phyloP scores from a whole-genome alignment of 371 early-diverging fungal species.

The Catenaria anguillulae region DNA sequence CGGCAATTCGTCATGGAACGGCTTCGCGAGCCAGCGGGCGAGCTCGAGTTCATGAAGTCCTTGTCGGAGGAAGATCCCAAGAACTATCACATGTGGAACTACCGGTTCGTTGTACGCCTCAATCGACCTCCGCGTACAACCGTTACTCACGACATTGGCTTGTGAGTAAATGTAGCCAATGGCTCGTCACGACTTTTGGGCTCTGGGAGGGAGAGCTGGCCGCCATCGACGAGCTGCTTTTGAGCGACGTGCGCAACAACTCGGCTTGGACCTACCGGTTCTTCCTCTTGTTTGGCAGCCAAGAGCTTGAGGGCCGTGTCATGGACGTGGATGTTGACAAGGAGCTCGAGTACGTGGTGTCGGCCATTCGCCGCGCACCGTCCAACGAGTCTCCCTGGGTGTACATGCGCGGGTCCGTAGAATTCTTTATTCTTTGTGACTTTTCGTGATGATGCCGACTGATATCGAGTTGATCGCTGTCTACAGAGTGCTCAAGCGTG shows the following conservation, averaged over 20 bases:
- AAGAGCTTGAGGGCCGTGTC: conserved; percentile 14
- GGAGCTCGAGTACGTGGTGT: conserved; percentile 48
- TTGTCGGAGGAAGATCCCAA: conserved; percentile 74
- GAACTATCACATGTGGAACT: conserved; percentile 95
- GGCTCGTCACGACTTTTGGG: conserved; percentile 61
- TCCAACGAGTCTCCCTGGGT: conserved; percentile 83
- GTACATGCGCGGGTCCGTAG: conserved; percentile 51
- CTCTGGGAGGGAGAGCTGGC: conserved; percentile 62
- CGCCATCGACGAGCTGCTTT: conserved; percentile 50
- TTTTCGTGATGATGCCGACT: too few species aligned
- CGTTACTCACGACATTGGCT: too few species aligned
- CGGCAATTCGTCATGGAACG: conserved; percentile 64
- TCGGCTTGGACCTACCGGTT: conserved; percentile 95
- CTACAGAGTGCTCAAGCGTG: too few species aligned
- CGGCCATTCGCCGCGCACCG: conserved; percentile 59
- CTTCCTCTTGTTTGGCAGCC: conserved; percentile 41
- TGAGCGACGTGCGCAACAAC: conserved; percentile 83
- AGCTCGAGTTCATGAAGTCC: conserved; percentile 48
- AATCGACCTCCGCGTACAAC: neutral
- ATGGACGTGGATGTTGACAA: conserved; percentile 14
- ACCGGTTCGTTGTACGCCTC: conserved; percentile 27
- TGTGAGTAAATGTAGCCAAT: conserved; percentile 79
- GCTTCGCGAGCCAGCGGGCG: conserved; percentile 32
- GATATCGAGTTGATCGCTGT: too few species aligned
- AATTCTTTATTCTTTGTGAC: neutral